Base-by-base conservation (phyloP, 306 rosid genomes). In the Quercus engelmannii region DNA sequence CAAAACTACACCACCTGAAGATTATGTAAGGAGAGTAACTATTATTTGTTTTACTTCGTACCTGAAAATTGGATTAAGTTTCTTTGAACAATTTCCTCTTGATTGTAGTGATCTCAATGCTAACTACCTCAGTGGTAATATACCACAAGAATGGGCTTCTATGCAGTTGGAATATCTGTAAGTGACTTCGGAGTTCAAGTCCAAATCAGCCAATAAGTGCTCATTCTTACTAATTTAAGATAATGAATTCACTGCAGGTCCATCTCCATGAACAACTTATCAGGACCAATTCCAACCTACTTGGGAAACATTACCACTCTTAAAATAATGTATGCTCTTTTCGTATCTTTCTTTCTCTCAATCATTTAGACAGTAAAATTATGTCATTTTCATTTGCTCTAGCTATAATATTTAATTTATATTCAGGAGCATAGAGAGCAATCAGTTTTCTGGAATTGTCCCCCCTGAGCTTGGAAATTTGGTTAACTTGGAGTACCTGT, bases 91-190 rank as follows among this genome's bases (percentile, higher is more conserved):
- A 3, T 10, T 49, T 46, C 64, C 65, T 54, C 31, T 54, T 74
- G 55, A 3, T 70, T 58, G 1, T 14, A 79, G 87, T 76, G 12
- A 76, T 76, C 20, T 83, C 58, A 26, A 31, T 5, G 38, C 17
- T 46, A 83, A 83, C 76, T 71, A 75, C 67, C 84, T 83, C 4
- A 63, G 41, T 76, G 87, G 87, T 35, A 5, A 81, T 12, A 79
- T 79, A 55, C 87, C 84, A 3, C 4, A 1, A 0, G 81, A 65
- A 70, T 79, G 84, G 87, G 77, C 75, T 71, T 83, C 84, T 64
- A 63, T 56, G 5, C 54, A 11, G 4, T 56, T 79, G 81, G 78
- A 83, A 55, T 31, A 52, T 52, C 76, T 83, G 87, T 83, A 56
- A 79, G 67, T 71, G 54, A 28, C 33, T 13, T 38, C 18, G 11